These are phyloP conservation scores for Dissophora ornata DNA, from an alignment of 192 early-diverging fungal species.

Conservation along the genomic window DNA sequence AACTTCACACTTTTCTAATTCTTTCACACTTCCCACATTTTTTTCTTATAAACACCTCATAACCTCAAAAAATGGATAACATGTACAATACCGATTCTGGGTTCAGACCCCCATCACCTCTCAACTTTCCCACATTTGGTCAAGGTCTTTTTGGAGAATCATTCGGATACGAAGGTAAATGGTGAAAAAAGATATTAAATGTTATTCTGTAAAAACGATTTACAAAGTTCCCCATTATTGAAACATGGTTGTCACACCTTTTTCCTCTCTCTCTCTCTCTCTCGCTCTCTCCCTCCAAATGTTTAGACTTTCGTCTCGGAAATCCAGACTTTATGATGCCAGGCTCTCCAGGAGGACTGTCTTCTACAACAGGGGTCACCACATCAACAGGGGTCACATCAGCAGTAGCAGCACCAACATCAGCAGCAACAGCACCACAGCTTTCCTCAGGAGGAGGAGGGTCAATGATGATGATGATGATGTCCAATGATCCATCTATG, in stretches of 20 bases:
- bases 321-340: slow-evolving; percentile 47
- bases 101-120: slow-evolving; percentile 45
- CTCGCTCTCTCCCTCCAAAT: too few relatives aligned
- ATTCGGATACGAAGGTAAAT: slow-evolving; percentile 37
- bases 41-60: too few relatives aligned
- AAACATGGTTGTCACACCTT: too few relatives aligned
- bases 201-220: too few relatives aligned
- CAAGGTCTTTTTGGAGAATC: slow-evolving; percentile 47
- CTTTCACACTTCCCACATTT: too few relatives aligned
- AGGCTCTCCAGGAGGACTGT: background rate
- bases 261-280: too few relatives aligned
- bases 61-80: slow-evolving; percentile 24
- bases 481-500: slow-evolving; percentile 27
- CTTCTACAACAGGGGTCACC: background rate
- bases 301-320: slow-evolving; percentile 30
- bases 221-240: too few relatives aligned
- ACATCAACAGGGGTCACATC: background rate
- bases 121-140: slow-evolving; percentile 24
- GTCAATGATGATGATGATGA: slow-evolving; percentile 32
- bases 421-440: slow-evolving; percentile 1
- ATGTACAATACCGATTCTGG: slow-evolving; percentile 54
- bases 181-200: background rate
- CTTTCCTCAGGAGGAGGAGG: background rate
- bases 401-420: slow-evolving; percentile 1
- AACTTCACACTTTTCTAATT: too few relatives aligned